Percentiles rank a stretch among this genome's conserved stretches.
These are phyloP conservation scores for Mariannaea sp. DNA, from an alignment of 2,329 filamentous ascomycete species.

Conservation along the genomic window DNA sequence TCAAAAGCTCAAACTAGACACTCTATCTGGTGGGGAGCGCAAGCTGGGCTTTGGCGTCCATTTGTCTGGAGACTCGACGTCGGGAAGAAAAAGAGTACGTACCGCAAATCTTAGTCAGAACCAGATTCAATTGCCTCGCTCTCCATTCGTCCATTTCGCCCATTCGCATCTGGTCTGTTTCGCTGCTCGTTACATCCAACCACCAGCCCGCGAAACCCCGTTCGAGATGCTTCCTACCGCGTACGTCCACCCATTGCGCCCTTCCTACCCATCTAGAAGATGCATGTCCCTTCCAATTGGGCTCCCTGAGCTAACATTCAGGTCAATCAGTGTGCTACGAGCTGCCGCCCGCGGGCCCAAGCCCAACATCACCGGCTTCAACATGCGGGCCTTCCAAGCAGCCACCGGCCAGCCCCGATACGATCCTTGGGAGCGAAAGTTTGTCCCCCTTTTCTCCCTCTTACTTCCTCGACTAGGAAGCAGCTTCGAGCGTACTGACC, in stretches of 20 bases:
- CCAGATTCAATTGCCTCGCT: slow-evolving; percentile 40
- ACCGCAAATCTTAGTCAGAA: slow-evolving; percentile 24
- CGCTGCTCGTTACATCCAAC: slow-evolving; percentile 33
- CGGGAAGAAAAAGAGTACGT: slow-evolving; percentile 8
- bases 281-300: slow-evolving; percentile 6
- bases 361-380: slow-evolving; percentile 90
- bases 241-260: slow-evolving; percentile 33
- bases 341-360: slow-evolving; percentile 57
- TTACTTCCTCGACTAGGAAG: neutral
- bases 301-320: slow-evolving; percentile 9
- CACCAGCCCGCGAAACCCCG: slow-evolving; percentile 31
- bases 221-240: slow-evolving; percentile 48
- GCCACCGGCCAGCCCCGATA: slow-evolving; percentile 67
- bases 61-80: no score
- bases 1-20: no score
- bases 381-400: slow-evolving; percentile 77
- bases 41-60: no score
- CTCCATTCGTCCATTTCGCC: slow-evolving; percentile 39
- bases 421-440: slow-evolving; percentile 71
- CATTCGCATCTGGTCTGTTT: slow-evolving; percentile 23
- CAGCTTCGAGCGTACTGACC: slow-evolving; percentile 14
- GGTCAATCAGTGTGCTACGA: slow-evolving; percentile 50
- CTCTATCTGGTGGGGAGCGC: no score
- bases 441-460: slow-evolving; percentile 48
- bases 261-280: neutral